Evolutionary conservation across 2,329 filamentous ascomycete species (phyloP), one percentile per base, ranked within the genome.

Genomic region (Salinomyces thailandicus): DNA sequence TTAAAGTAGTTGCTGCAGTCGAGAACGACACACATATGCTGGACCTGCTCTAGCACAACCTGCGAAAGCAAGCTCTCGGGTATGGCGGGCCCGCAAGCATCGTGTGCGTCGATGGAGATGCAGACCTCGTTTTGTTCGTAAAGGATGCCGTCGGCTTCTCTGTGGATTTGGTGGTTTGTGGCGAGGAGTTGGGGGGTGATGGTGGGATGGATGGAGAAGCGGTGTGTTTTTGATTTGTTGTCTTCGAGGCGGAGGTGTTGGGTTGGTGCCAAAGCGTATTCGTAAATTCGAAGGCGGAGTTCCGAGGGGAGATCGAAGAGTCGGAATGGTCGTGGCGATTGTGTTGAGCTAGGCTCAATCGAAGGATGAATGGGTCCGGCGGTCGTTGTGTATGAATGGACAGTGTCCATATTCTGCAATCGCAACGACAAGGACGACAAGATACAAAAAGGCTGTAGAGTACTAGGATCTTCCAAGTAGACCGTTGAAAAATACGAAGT

Each of bases 61-160:
- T 46, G 48, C 4, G 50, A 47, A 12, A 54, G 40, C 4, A 45
- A 48, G 5, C 34, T 31, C 19, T 47, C 43, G 26, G 47, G 35
- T 18, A 53, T 48, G 0, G 44, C 39, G 3, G 50, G 52, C 44
- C 43, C 50, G 39, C 40, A 44, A 11, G 44, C 47, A 18, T 51
- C 50, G 42, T 51, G 46, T 5, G 45, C 50, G 35, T 49, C 44
- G 17, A 52, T 17, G 11, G 38, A 20, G 41, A 53, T 31, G 33
- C 31, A 55, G 51, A 71, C 67, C 13, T 58, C 55, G 48, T 70
- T 66, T 12, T 51, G 48, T 4, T 55, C 54, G 45, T 68, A 69
- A 11, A 71, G 52, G 6, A 70, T 52, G 13, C 54, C 47, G 2
- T 46, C 43, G 0, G 61, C 61, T 55, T 68, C 65, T 16, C 47